Evolutionary conservation across 2,329 filamentous ascomycete species (phyloP), one percentile per base, ranked within the genome.

Genomic region (Exophiala mesophila): DNA sequence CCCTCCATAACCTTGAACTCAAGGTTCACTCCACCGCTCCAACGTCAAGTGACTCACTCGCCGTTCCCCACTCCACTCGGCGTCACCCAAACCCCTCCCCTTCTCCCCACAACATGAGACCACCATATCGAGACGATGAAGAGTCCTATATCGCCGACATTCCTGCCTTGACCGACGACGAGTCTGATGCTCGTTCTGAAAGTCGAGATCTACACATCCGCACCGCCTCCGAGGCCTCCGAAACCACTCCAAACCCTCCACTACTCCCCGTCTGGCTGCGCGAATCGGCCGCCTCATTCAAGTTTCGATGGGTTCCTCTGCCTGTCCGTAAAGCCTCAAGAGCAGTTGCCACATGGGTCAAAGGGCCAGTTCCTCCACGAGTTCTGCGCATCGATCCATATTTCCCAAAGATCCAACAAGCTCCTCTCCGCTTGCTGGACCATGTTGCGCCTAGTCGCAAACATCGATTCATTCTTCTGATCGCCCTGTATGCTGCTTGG

Each of bases 261-360:
- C 45, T 53, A 2, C 54, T 72, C 16, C 70, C 70, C 24, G 59
- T 72, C 41, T 73, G 70, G 70, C 52, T 72, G 44, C 62, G 62
- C 41, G 68, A 72, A 48, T 68, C 67, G 6, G 70, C 68, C 39
- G 66, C 64, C 39, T 65, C 66, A 3, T 70, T 69, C 47, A 66
- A 60, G 49, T 72, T 65, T 64, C 59, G 59, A 54, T 72, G 70
- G 70, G 63, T 73, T 4, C 70, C 70, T 3, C 50, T 70, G 12
- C 65, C 66, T 1, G 34, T 72, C 13, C 59, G 70, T 36, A 70
- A 70, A 41, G 65, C 61, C 33, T 67, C 58, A 32, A 62, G 69
- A 33, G 62, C 66, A 13, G 63, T 65, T 13, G 62, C 59, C 15
- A 60, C 59, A 33, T 73, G 70, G 69, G 58, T 71, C 13, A 66